Percentiles rank a stretch among this genome's conserved stretches.
phyloP scores from a whole-genome alignment of 345 rosid species.

The Anastatica hierochuntica region DNA sequence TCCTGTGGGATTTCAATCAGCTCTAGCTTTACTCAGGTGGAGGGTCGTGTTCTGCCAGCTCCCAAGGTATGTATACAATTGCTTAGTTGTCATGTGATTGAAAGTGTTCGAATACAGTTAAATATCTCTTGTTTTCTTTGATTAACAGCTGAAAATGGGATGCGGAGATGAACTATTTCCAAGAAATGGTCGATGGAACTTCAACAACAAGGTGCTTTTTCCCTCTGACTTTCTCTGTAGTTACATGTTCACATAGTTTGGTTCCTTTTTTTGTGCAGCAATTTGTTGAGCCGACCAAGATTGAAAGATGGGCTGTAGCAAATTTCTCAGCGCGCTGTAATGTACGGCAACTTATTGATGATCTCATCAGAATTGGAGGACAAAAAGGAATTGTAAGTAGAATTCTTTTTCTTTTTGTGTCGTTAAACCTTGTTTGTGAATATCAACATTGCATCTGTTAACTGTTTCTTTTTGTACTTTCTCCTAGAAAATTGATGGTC shows the following conservation, averaged over 20 bases:
- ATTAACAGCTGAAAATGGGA: constrained; percentile 62
- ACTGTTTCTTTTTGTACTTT: background rate
- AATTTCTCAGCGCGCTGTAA: constrained; percentile 87
- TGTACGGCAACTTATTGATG: constrained; percentile 35
- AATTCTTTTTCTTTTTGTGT: background rate
- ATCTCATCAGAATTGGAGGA: constrained; percentile 51
- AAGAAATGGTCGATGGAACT: constrained; percentile 84
- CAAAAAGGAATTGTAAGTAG: constrained; percentile 78
- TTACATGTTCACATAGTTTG: constrained; percentile 11
- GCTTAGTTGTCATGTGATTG: background rate
- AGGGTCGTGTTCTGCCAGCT: constrained; percentile 71
- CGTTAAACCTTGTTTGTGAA: background rate
- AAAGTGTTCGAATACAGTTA: background rate
- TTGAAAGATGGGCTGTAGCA: constrained; percentile 69
- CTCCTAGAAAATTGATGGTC: constrained; percentile 38
- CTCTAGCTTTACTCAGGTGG: constrained; percentile 55
- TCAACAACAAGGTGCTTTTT: constrained; percentile 68
- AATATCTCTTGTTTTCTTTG: background rate
- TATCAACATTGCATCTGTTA: constrained; percentile 1
- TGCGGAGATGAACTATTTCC: constrained; percentile 70
- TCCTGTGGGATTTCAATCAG: constrained; percentile 68
- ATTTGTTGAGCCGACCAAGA: constrained; percentile 61
- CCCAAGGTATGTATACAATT: constrained; percentile 45
- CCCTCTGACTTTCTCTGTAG: background rate
- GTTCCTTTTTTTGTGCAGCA: constrained; percentile 30